These are phyloP conservation scores for Mollisiaceae sp. DNA, from an alignment of 2,329 filamentous ascomycete genomes.

Conservation along the genomic window DNA sequence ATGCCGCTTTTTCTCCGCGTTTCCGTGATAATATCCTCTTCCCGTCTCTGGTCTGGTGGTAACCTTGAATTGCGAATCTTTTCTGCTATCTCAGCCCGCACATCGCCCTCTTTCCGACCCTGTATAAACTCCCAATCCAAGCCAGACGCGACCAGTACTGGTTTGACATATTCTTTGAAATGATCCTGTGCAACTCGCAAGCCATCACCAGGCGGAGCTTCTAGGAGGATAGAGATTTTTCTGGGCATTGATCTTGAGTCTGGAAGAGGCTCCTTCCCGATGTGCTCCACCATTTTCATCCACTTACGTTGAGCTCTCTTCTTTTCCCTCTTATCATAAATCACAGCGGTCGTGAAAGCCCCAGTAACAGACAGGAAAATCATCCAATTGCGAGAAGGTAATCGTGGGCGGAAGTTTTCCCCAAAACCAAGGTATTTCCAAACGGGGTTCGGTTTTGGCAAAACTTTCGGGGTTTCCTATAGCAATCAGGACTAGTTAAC, in stretches of 20 bases:
- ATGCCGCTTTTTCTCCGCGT: constrained; percentile 71
- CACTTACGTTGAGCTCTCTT: constrained; percentile 84
- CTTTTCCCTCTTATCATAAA: constrained; percentile 94
- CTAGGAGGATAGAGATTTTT: constrained; percentile 83
- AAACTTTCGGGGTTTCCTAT: constrained; percentile 28
- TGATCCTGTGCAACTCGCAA: constrained; percentile 87
- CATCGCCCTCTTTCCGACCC: constrained; percentile 89
- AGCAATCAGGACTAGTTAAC: neutral
- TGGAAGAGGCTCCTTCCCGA: constrained; percentile 75
- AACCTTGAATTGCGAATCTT: constrained; percentile 76
- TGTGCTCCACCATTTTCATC: constrained; percentile 82
- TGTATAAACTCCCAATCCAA: constrained; percentile 97
- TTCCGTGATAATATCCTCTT: constrained; percentile 63
- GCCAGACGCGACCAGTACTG: constrained; percentile 84
- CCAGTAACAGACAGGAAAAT: constrained; percentile 87
- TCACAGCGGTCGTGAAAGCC: constrained; percentile 77
- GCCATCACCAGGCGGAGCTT: constrained; percentile 85
- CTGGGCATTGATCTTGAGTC: constrained; percentile 74
- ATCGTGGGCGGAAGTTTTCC: constrained; percentile 78
- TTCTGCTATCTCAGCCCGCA: constrained; percentile 85
- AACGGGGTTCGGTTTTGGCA: neutral
- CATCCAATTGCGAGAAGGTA: constrained; percentile 96
- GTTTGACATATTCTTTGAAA: constrained; percentile 95
- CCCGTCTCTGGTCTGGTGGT: constrained; percentile 40
- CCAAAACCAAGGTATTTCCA: constrained; percentile 73